phyloP scores from a whole-genome alignment of 1,284 basidiomycete species.

The Ceratobasidium sp. region DNA sequence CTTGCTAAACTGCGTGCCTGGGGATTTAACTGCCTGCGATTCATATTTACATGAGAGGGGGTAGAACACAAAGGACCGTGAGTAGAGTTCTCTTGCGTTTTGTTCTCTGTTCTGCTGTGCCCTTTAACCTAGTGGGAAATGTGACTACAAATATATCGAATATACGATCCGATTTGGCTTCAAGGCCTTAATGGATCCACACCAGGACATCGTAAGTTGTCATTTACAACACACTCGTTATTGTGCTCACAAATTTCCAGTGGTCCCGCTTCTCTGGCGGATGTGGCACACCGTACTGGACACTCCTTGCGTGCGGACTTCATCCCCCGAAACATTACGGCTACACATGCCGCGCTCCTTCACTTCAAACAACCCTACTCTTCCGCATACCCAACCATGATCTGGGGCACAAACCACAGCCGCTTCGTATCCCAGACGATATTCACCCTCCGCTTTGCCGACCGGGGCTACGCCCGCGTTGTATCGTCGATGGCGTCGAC shows the following conservation, averaged over 20 bases:
- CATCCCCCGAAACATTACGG: slow-evolving; percentile 85
- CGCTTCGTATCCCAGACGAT: slow-evolving; percentile 88
- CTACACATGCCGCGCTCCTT: slow-evolving; percentile 86
- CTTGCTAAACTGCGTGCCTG: slow-evolving; percentile 85
- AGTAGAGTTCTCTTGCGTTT: slow-evolving; percentile 57
- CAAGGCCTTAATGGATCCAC: slow-evolving; percentile 93
- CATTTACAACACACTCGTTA: neutral
- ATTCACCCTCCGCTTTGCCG: slow-evolving; percentile 95
- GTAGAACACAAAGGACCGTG: slow-evolving; percentile 94
- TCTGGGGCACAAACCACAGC: slow-evolving; percentile 97
- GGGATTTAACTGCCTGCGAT: slow-evolving; percentile 96
- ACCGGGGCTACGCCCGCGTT: slow-evolving; percentile 90
- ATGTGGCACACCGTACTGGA: slow-evolving; percentile 97
- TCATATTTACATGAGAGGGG: slow-evolving; percentile 94
- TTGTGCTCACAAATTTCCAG: slow-evolving; percentile 57
- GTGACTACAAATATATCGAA: slow-evolving; percentile 92
- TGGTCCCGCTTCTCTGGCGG: slow-evolving; percentile 98
- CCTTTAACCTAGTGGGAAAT: slow-evolving; percentile 72
- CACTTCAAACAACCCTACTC: slow-evolving; percentile 93
- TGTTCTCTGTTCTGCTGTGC: neutral
- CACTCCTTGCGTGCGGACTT: slow-evolving; percentile 90
- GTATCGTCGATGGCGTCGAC: slow-evolving; percentile 89
- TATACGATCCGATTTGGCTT: slow-evolving; percentile 95
- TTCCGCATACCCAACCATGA: slow-evolving; percentile 85
- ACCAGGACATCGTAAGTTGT: slow-evolving; percentile 89